Percentiles rank a stretch among this genome's conserved stretches.
Evolutionary conservation across 2,329 filamentous ascomycete species (phyloP).

Genomic region (Sordariomycetes sp.): DNA sequence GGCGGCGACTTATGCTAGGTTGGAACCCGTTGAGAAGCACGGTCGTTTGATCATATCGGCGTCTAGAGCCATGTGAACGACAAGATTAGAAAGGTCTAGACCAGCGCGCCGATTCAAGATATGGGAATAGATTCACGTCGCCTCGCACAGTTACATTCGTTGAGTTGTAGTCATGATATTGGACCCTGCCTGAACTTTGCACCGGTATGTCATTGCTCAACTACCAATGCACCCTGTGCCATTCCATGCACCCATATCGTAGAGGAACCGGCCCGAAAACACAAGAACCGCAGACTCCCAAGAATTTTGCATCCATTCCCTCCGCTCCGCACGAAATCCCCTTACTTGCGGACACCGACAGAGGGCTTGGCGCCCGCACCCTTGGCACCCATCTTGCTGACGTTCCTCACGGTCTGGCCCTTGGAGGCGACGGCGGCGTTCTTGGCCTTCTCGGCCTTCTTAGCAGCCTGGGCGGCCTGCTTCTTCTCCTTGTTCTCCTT

Average conservation of each 20-base stretch:
- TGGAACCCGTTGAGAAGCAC: too few relatives aligned
- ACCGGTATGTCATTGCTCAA: conserved; percentile 25
- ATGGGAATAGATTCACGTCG: too few relatives aligned
- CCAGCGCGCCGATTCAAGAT: too few relatives aligned
- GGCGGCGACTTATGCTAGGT: too few relatives aligned
- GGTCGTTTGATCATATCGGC: too few relatives aligned
- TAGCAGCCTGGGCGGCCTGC: conserved; percentile 72
- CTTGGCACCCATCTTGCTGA: conserved; percentile 97
- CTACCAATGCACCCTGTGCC: conserved; percentile 33
- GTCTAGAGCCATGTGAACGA: too few relatives aligned
- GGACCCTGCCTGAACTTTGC: too few relatives aligned
- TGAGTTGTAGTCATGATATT: too few relatives aligned
- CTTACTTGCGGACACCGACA: conserved; percentile 65
- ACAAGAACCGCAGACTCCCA: conserved; percentile 30
- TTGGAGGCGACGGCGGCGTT: conserved; percentile 62
- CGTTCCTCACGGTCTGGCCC: conserved; percentile 71
- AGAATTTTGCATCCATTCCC: conserved; percentile 1
- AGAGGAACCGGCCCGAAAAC: conserved; percentile 31
- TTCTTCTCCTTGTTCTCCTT: conserved; percentile 99
- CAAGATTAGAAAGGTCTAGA: too few relatives aligned
- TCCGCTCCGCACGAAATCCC: background rate
- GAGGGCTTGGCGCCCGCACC: conserved; percentile 79
- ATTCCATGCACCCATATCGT: conserved; percentile 30
- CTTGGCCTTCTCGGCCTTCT: conserved; percentile 99
- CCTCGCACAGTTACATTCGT: too few relatives aligned